Conservation (phyloP, 2,329 filamentous ascomycete genomes). For the Beauveria australis region DNA sequence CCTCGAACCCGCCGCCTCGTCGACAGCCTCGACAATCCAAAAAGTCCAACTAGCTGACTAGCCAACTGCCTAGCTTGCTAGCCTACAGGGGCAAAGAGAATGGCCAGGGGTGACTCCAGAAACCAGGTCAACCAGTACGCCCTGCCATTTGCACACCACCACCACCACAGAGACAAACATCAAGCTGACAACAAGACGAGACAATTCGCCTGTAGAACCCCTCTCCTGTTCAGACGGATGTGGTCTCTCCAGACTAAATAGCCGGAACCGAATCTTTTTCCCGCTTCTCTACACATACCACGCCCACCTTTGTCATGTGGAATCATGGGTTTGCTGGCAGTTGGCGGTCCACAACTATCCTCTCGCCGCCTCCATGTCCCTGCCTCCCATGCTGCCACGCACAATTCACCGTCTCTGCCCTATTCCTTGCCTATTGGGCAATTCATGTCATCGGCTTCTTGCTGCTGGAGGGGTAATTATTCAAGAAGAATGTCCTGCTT, state of each 20-base stretch:
- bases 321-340: neutral
- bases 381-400: too few relatives aligned
- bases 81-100: neutral
- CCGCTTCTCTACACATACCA: neutral
- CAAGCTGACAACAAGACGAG: neutral
- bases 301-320: neutral
- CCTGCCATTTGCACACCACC: too few relatives aligned
- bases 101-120: neutral
- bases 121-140: neutral
- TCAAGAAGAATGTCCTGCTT: too few relatives aligned
- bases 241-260: too few relatives aligned
- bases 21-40: neutral
- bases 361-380: too few relatives aligned
- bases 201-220: neutral
- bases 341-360: too few relatives aligned
- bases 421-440: too few relatives aligned
- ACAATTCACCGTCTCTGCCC: too few relatives aligned
- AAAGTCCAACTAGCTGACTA: neutral
- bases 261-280: too few relatives aligned
- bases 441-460: too few relatives aligned
- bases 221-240: too few relatives aligned
- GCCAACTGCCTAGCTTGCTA: neutral
- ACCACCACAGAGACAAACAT: neutral
- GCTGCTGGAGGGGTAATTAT: too few relatives aligned
- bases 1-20: conserved; percentile 2